Evolutionary conservation across 2,329 filamentous ascomycete genomes (phyloP), one percentile per base, ranked within the genome.

Genomic region (Blastomyces percursus): DNA sequence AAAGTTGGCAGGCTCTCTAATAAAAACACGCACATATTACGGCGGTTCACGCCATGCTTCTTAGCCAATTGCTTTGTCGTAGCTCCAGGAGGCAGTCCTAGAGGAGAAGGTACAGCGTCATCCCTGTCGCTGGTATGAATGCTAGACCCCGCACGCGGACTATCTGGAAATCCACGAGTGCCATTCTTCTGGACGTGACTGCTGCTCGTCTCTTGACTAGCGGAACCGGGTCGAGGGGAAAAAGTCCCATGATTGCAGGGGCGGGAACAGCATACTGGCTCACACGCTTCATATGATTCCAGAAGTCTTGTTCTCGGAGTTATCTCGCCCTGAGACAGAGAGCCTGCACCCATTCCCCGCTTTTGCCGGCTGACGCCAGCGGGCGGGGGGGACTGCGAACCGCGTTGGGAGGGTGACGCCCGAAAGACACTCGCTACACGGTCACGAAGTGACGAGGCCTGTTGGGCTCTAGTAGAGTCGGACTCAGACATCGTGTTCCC

Each of bases 171-270:
- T 24, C 63, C 65, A 58, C 59, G 64, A 59, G 67, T 67, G 42
- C 68, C 71, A 66, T 65, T 66, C 24, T 62, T 66, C 44, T 69
- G 71, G 21, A 71, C 67, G 32, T 69, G 70, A 30, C 68, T 70
- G 30, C 69, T 70, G 42, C 69, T 65, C 40, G 71, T 74, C 42
- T 71, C 71, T 9, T 72, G 71, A 61, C 75, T 78, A 61, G 81
- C 84, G 0, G 87, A 82, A 46, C 59, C 38, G 7, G 60, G 60
- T 3, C 60, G 48, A 24, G 89, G 87, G 52, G 89, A 91, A 70
- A 92, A 90, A 19, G 88, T 89, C 68, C 89, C 90, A 76, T 94
- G 88, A 69, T 82, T 81, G 77, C 86, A 90, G 48, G 74, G 71
- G 35, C 72, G 74, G 57, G 76, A 69, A 57, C 76, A 76, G 57